phyloP scores from a whole-genome alignment of 1,284 basidiomycete genomes.

The Rhodotorula glutinis region DNA sequence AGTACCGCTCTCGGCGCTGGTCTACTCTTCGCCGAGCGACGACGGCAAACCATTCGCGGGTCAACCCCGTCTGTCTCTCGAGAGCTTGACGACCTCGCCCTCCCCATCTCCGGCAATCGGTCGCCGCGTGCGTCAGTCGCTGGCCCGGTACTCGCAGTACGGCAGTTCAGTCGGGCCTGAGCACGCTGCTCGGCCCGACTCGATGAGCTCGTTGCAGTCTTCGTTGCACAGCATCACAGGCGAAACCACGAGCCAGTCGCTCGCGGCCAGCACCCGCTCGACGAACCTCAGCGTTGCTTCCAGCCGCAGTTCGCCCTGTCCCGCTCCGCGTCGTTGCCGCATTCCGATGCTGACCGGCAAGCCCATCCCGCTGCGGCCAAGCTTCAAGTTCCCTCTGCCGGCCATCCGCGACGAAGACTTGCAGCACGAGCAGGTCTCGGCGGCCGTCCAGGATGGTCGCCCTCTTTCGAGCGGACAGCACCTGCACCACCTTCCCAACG shows the following conservation, averaged over 20 bases:
- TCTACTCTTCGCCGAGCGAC: slow-evolving; percentile 7
- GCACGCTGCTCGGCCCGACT: slow-evolving; percentile 5
- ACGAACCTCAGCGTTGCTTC: slow-evolving; percentile 35
- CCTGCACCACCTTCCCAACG: not conserved
- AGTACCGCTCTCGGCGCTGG: slow-evolving; percentile 29
- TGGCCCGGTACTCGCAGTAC: slow-evolving; percentile 29
- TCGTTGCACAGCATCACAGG: not conserved
- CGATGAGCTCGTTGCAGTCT: slow-evolving; percentile 6
- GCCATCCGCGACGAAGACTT: not conserved
- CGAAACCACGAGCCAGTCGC: slow-evolving; percentile 12
- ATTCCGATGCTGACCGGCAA: slow-evolving; percentile 33
- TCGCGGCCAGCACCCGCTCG: slow-evolving; percentile 16
- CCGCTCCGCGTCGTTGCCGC: slow-evolving; percentile 11
- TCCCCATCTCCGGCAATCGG: slow-evolving; percentile 7
- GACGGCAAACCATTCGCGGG: not conserved
- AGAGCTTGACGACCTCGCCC: slow-evolving; percentile 19
- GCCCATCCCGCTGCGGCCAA: not conserved
- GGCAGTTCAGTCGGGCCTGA: not conserved
- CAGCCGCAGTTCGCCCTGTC: slow-evolving; percentile 31
- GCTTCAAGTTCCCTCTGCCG: slow-evolving; percentile 27
- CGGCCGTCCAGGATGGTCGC: too few species aligned
- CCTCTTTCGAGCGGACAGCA: too few species aligned
- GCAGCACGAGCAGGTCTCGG: not conserved
- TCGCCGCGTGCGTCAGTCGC: slow-evolving; percentile 6
- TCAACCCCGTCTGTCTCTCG: not conserved